Conservation (phyloP, 75 land plant genomes). For the Pseudotsuga menziesii region DNA sequence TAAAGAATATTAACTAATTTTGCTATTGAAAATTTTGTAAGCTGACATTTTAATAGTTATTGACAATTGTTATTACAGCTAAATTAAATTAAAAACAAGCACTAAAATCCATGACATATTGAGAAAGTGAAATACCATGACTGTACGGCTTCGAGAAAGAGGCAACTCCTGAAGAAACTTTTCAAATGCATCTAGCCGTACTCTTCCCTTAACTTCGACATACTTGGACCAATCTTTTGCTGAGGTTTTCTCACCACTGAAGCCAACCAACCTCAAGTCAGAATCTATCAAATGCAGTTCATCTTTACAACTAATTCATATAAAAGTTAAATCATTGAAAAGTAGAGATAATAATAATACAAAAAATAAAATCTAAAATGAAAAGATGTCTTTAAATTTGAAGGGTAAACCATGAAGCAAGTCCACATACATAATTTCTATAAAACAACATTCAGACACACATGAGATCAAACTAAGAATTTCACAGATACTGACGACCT, state of each 20-base stretch:
- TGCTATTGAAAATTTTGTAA: neutral
- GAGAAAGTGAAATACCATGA: constrained; percentile 62
- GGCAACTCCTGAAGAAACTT: constrained; percentile 89
- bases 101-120: neutral
- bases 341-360: neutral
- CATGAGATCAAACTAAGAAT: neutral
- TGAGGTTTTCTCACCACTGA: constrained; percentile 89
- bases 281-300: neutral
- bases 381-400: neutral
- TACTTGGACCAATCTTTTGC: constrained; percentile 68
- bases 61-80: neutral
- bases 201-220: constrained; percentile 94
- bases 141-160: constrained; percentile 76
- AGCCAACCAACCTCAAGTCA: neutral
- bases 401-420: neutral
- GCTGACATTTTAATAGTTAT: neutral
- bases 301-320: neutral
- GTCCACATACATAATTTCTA: neutral
- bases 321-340: neutral
- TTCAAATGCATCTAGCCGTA: constrained; percentile 76
- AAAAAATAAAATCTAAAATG: neutral
- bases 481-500: neutral
- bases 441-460: neutral
- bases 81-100: neutral
- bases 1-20: neutral